Evolutionary conservation across 495 filamentous ascomycete species (phyloP).

Genomic region (Evernia prunastri): DNA sequence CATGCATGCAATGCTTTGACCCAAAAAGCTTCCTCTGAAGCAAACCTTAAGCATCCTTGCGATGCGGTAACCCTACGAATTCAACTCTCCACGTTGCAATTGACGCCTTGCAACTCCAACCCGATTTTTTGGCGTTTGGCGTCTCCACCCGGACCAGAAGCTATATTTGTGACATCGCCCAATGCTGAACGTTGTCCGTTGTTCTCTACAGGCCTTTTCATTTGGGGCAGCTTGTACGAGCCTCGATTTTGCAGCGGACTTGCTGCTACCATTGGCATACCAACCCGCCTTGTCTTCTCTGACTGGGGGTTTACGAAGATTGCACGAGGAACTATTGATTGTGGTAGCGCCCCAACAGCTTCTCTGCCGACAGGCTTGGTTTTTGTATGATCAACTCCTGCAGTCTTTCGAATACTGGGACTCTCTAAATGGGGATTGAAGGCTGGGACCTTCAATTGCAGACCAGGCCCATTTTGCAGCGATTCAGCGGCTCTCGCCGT

Average conservation of each 20-base stretch:
- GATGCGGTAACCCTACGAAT: constrained; percentile 8
- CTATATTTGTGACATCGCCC: constrained; percentile 40
- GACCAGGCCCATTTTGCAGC: constrained; percentile 34
- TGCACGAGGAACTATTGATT: constrained; percentile 31
- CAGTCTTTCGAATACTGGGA: constrained; percentile 81
- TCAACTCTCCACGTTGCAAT: not conserved
- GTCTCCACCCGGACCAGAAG: constrained; percentile 16
- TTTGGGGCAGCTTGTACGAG: constrained; percentile 54
- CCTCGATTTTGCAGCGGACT: constrained; percentile 54
- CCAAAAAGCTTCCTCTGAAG: not conserved
- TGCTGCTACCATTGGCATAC: constrained; percentile 54
- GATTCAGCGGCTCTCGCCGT: constrained; percentile 64
- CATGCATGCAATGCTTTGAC: not conserved
- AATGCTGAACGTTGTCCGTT: constrained; percentile 34
- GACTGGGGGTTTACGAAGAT: constrained; percentile 66
- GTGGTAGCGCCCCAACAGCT: constrained; percentile 35
- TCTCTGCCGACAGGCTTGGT: constrained; percentile 56
- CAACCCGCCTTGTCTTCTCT: constrained; percentile 63
- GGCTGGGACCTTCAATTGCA: constrained; percentile 44
- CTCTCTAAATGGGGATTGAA: constrained; percentile 83
- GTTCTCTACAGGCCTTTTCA: constrained; percentile 43
- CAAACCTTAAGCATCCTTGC: constrained; percentile 13
- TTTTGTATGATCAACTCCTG: constrained; percentile 76
- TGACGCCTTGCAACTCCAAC: not conserved
- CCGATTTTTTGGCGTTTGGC: constrained; percentile 22